A percentile compares a stretch with the other conserved stretches of the same genome.
Conservation (phyloP, 2,329 filamentous ascomycete species). For the Amesomyces nigricolor region DNA sequence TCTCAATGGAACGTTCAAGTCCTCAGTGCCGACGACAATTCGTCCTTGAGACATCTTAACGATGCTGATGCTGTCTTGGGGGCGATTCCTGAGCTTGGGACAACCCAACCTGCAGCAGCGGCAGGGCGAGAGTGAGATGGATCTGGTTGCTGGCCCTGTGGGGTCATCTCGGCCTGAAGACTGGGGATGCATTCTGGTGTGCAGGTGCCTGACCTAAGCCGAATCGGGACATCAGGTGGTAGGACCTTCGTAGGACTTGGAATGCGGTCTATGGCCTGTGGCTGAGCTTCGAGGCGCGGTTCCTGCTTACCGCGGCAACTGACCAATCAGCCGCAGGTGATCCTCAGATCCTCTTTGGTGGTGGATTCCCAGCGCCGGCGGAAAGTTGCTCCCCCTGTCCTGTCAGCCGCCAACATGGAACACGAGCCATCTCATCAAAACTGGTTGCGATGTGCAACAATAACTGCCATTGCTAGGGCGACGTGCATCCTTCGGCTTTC, state of each 20-base stretch:
- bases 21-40: no score
- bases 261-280: slow-evolving; percentile 8
- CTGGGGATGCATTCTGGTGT: not conserved
- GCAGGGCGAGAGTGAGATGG: not conserved
- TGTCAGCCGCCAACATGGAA: not conserved
- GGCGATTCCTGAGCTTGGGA: not conserved
- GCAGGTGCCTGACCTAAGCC: slow-evolving; percentile 22
- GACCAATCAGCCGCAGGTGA: slow-evolving; percentile 10
- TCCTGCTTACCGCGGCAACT: slow-evolving; percentile 5
- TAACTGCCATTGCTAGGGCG: no score
- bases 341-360: slow-evolving; percentile 1
- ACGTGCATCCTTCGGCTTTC: no score
- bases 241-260: slow-evolving; percentile 24
- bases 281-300: slow-evolving; percentile 18
- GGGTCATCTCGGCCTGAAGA: slow-evolving; percentile 6
- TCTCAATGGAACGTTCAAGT: no score
- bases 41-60: no score
- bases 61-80: not conserved
- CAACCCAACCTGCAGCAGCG: not conserved
- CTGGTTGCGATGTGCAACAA: no score
- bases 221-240: slow-evolving; percentile 11
- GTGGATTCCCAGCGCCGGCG: not conserved
- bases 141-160: not conserved
- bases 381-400: slow-evolving; percentile 7
- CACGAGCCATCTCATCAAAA: no score